phyloP scores from a whole-genome alignment of 768 basidiomycete genomes.

The Melanogaster broomeanus region DNA sequence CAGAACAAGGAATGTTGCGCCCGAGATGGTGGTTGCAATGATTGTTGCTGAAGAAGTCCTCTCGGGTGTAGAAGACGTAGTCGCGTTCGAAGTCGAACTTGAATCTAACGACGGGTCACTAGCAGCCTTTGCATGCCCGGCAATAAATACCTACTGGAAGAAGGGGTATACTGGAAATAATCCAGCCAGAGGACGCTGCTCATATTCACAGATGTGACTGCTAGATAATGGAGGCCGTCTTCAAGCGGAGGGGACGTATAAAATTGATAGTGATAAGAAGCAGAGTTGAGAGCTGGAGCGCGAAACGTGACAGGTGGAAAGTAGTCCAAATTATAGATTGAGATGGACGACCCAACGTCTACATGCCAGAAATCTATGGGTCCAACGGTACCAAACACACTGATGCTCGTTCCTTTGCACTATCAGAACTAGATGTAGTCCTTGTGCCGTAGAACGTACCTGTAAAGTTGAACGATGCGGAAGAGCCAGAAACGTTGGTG shows the following conservation, averaged over 20 bases:
- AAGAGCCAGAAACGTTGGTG: background rate
- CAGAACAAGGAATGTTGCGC: background rate
- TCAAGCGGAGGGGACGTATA: background rate
- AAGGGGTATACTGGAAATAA: conserved; percentile 3
- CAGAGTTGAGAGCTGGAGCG: background rate
- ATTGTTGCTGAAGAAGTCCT: background rate
- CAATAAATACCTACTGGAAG: background rate
- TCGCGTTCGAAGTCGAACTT: background rate
- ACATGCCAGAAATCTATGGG: background rate
- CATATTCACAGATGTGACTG: background rate
- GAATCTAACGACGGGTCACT: background rate
- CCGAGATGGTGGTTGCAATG: background rate
- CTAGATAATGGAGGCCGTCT: background rate
- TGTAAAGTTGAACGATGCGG: conserved; percentile 1
- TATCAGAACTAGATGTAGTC: background rate
- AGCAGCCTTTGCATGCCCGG: background rate
- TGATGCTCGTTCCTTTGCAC: background rate
- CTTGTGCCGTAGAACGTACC: background rate
- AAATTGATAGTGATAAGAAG: background rate
- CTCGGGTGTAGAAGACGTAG: background rate
- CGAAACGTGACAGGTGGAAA: background rate
- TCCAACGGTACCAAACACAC: conserved; percentile 4
- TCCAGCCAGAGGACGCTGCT: conserved; percentile 1
- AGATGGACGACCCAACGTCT: background rate
- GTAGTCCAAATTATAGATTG: background rate